A percentile compares a stretch with the other conserved stretches of the same genome.
Conservation (phyloP, 192 early-diverging fungal genomes). For the Coemansia sp. region DNA sequence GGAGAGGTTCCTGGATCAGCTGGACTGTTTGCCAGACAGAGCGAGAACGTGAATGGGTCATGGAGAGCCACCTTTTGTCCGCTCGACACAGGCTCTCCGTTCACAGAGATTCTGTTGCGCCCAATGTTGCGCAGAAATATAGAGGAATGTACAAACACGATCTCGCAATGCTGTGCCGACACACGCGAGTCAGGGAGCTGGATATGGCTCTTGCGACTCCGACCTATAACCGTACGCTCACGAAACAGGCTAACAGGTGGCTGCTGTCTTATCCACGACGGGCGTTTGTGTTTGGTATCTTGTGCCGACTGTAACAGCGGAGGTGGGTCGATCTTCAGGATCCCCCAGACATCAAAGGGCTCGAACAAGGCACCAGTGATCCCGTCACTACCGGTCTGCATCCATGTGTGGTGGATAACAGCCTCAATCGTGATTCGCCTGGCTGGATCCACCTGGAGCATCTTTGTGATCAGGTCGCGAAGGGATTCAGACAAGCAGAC, state of each 20-base stretch:
- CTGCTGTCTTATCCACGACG: not conserved
- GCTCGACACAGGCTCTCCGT: slow-evolving; percentile 10
- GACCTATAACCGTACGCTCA: slow-evolving; percentile 27
- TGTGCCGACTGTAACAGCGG: not conserved
- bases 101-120: slow-evolving; percentile 25
- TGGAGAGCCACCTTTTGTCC: slow-evolving; percentile 15
- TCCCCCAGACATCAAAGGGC: slow-evolving; percentile 36
- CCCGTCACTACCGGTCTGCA: slow-evolving; percentile 35
- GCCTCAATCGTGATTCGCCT: slow-evolving; percentile 31
- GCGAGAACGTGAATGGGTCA: slow-evolving; percentile 23
- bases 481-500: slow-evolving; percentile 21
- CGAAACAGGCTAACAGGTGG: slow-evolving; percentile 29
- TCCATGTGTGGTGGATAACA: slow-evolving; percentile 40
- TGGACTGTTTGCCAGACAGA: slow-evolving; percentile 6
- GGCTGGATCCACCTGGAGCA: slow-evolving; percentile 36
- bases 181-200: slow-evolving; percentile 35
- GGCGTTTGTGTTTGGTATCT: not conserved
- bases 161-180: slow-evolving; percentile 38
- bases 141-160: slow-evolving; percentile 16
- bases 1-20: not conserved
- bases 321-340: slow-evolving; percentile 3
- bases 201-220: slow-evolving; percentile 39
- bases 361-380: slow-evolving; percentile 25
- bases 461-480: slow-evolving; percentile 23
- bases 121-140: slow-evolving; percentile 30